phyloP scores from a whole-genome alignment of 768 basidiomycete genomes.

The Brasilioporus rufonigricans region DNA sequence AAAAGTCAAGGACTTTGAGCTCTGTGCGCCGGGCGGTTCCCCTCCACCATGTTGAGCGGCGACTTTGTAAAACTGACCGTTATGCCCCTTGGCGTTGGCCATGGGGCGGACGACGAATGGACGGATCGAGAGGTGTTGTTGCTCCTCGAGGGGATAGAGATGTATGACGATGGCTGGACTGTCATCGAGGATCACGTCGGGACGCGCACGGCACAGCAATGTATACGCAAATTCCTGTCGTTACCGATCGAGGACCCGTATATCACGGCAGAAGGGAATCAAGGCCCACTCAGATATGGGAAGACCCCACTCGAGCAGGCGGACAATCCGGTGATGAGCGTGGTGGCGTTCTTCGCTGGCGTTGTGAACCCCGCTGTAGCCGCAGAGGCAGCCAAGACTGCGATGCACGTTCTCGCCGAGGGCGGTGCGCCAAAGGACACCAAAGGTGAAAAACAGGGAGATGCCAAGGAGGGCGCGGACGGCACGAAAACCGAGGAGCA shows the following conservation, averaged over 20 bases:
- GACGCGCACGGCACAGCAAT: conserved; percentile 89
- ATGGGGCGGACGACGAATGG: conserved; percentile 68
- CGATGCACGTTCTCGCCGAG: conserved; percentile 76
- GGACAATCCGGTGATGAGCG: conserved; percentile 98
- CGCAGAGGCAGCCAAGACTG: conserved; percentile 91
- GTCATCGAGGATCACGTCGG: conserved; percentile 91
- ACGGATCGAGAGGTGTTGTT: conserved; percentile 85
- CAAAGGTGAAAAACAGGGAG: conserved; percentile 23
- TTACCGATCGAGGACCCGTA: conserved; percentile 97
- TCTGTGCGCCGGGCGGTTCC: conserved; percentile 95
- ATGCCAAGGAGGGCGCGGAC: conserved; percentile 33
- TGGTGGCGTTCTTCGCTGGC: conserved; percentile 94
- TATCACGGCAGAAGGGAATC: conserved; percentile 69
- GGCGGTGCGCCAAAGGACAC: conserved; percentile 45
- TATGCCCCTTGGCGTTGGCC: conserved; percentile 29
- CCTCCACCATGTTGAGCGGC: conserved; percentile 92
- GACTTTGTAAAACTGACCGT: conserved; percentile 89
- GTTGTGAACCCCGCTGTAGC: conserved; percentile 90
- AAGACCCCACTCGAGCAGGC: conserved; percentile 89
- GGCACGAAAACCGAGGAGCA: conserved; percentile 40
- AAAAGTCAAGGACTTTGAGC: conserved; percentile 87
- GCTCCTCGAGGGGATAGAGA: conserved; percentile 94
- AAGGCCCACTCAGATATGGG: conserved; percentile 73
- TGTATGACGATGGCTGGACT: conserved; percentile 98
- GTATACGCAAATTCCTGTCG: conserved; percentile 92